phyloP scores from a whole-genome alignment of 2,329 filamentous ascomycete genomes.

The Endocalyx cinctus region DNA sequence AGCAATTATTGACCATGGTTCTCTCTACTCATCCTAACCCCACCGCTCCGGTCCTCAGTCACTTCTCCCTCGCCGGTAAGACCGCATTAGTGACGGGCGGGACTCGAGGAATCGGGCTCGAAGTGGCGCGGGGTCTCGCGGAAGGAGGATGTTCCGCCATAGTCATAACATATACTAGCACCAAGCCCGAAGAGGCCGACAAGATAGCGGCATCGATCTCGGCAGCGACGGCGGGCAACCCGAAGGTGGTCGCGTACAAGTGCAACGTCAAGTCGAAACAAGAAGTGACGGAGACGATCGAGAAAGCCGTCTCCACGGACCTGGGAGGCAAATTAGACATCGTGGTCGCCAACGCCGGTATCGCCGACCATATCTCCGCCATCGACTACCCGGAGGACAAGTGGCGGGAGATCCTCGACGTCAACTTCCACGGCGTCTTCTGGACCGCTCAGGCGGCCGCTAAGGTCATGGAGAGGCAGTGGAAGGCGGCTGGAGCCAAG shows the following conservation, averaged over 20 bases:
- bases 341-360: conserved; percentile 38
- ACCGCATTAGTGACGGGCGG: conserved; percentile 26
- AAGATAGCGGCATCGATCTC: conserved; percentile 19
- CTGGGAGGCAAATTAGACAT: conserved; percentile 31
- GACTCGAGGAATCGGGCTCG: conserved; percentile 25
- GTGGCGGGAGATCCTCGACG: conserved; percentile 32
- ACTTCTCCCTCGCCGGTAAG: conserved; percentile 26
- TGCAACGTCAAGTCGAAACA: conserved; percentile 31
- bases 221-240: conserved; percentile 11
- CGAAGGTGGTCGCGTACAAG: conserved; percentile 30
- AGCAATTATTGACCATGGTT: no score
- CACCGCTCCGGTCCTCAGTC: conserved; percentile 23
- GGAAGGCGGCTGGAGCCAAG: conserved; percentile 16
- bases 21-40: conserved; percentile 26
- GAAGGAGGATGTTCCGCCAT: conserved; percentile 26
- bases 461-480: conserved; percentile 31
- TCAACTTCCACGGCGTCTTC: conserved; percentile 38
- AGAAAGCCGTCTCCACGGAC: conserved; percentile 32
- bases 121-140: conserved; percentile 24
- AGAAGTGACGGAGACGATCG: conserved; percentile 26
- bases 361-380: conserved; percentile 31
- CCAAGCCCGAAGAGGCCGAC: conserved; percentile 19
- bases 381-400: conserved; percentile 35
- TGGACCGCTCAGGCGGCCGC: conserved; percentile 39
- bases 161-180: conserved; percentile 27